Percentiles rank a stretch among this genome's conserved stretches.
phyloP scores from a whole-genome alignment of 805 yeast genomes.

The Torulaspora microellipsoides region DNA sequence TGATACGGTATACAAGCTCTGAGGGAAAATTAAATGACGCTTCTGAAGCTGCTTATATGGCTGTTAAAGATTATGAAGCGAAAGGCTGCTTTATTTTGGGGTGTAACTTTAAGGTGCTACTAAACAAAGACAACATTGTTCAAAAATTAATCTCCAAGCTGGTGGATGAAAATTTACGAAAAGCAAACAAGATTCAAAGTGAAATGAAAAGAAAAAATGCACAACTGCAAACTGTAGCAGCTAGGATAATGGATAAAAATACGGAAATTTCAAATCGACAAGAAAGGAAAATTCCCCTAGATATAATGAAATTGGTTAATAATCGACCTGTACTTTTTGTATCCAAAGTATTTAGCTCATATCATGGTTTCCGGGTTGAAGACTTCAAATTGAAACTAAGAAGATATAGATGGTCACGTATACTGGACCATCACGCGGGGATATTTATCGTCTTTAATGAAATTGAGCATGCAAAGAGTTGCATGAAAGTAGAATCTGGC shows the following conservation, averaged over 20 bases:
- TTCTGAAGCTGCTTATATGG: conserved; percentile 43
- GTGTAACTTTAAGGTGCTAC: conserved; percentile 43
- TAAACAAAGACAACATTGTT: conserved; percentile 44
- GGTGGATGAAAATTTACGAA: conserved; percentile 38
- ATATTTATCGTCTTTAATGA: conserved; percentile 66
- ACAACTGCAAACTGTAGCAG: conserved; percentile 3
- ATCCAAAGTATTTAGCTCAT: conserved; percentile 46
- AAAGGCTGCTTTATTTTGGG: conserved; percentile 49
- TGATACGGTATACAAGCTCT: conserved; percentile 56
- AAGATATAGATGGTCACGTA: conserved; percentile 61
- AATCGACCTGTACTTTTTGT: conserved; percentile 57
- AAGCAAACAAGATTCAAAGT: conserved; percentile 35
- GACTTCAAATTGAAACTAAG: conserved; percentile 58
- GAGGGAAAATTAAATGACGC: conserved; percentile 48
- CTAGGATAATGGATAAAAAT: conserved; percentile 3
- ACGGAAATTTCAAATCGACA: conserved; percentile 9
- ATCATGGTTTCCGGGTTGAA: conserved; percentile 49
- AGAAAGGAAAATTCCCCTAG: conserved; percentile 41
- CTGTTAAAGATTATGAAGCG: conserved; percentile 39
- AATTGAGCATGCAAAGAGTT: conserved; percentile 24
- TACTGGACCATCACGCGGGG: conserved; percentile 59
- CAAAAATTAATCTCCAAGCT: conserved; percentile 28
- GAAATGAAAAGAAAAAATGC: conserved; percentile 23
- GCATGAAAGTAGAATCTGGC: conserved; percentile 25
- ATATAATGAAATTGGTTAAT: conserved; percentile 45